Conservation (phyloP, 1,284 basidiomycete genomes). For the Cutaneotrichosporon sp. region DNA sequence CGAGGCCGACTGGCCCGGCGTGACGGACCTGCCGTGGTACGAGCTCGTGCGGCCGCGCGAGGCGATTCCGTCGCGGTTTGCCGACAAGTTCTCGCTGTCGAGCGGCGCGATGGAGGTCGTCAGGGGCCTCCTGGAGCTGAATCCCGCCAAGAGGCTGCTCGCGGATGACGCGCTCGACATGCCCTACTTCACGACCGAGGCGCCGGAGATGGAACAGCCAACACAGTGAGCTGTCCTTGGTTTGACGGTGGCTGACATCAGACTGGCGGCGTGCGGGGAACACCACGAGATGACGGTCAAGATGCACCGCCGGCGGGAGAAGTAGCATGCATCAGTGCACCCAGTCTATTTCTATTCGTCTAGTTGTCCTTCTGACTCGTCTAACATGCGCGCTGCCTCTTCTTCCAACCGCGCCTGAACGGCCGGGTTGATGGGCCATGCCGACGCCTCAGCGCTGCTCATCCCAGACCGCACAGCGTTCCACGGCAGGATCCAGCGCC, state of each 20-base stretch:
- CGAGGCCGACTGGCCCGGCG: constrained; percentile 76
- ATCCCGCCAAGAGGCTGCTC: constrained; percentile 74
- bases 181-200: constrained; percentile 79
- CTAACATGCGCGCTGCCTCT: background rate
- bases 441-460: constrained; percentile 1
- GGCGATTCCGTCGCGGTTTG: constrained; percentile 68
- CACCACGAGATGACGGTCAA: constrained; percentile 55
- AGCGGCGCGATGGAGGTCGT: constrained; percentile 82
- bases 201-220: constrained; percentile 72
- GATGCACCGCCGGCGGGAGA: constrained; percentile 20
- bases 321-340: constrained; percentile 11
- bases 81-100: constrained; percentile 79
- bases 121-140: constrained; percentile 75
- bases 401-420: background rate
- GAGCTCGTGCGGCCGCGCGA: constrained; percentile 90
- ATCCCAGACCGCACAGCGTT: constrained; percentile 27
- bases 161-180: constrained; percentile 78
- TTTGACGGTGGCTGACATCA: constrained; percentile 18
- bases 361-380: no score
- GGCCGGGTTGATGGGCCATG: constrained; percentile 1
- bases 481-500: constrained; percentile 35
- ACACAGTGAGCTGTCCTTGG: constrained; percentile 64
- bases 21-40: constrained; percentile 90
- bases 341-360: background rate
- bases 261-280: constrained; percentile 44